Conservation (phyloP, 164 flowering plant species). For the Taxillus chinensis region DNA sequence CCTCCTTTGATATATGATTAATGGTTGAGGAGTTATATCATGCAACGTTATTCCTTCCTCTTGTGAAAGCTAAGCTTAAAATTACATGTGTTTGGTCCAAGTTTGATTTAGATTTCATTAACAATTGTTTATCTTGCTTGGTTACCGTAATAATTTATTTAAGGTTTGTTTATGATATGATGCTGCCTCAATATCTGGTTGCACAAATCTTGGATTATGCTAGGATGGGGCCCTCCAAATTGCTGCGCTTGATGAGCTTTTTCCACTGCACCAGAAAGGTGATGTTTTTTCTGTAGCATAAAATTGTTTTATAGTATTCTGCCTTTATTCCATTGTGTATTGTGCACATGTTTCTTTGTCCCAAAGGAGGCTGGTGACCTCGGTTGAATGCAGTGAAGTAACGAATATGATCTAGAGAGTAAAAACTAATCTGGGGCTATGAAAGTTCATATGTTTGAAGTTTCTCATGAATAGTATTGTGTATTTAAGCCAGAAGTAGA, state of each 20-base stretch:
- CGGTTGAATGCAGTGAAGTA: background rate
- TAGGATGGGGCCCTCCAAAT: conserved; percentile 49
- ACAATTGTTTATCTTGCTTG: background rate
- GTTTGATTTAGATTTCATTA: background rate
- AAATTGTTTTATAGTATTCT: background rate
- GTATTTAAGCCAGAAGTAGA: too few species aligned
- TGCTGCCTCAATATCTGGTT: background rate
- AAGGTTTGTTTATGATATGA: background rate
- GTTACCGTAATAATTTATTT: background rate
- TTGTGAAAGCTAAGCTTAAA: too few species aligned
- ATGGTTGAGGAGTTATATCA: too few species aligned
- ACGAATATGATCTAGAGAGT: too few species aligned
- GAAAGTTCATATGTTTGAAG: too few species aligned
- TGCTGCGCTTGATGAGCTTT: conserved; percentile 48
- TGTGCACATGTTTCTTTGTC: background rate
- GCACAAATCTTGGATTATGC: conserved; percentile 2
- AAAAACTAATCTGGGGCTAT: too few species aligned
- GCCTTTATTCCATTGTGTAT: background rate
- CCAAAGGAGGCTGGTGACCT: background rate
- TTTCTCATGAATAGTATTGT: too few species aligned
- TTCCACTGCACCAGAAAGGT: conserved; percentile 76
- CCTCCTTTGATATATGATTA: too few species aligned
- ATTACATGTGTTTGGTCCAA: background rate
- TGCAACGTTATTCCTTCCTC: too few species aligned
- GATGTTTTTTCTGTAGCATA: background rate